phyloP scores from a whole-genome alignment of 176 grass and related monocot genomes.

The Oryza rufipogon region DNA sequence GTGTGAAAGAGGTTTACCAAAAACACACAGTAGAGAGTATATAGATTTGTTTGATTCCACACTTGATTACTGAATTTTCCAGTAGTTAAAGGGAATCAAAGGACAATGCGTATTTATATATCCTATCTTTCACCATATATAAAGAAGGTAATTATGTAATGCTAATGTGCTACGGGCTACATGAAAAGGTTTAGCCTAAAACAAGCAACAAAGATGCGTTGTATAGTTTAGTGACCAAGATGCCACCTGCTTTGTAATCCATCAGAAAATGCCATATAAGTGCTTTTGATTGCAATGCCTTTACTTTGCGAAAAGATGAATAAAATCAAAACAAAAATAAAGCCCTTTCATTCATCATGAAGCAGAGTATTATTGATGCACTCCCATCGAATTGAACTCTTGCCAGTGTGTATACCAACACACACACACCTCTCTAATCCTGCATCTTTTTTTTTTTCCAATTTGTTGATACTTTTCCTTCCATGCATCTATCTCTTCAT shows the following conservation, averaged over 20 bases:
- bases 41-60: not conserved
- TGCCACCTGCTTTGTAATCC: conserved; percentile 21
- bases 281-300: conserved; percentile 52
- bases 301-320: conserved; percentile 51
- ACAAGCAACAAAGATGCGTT: conserved; percentile 29
- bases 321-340: conserved; percentile 42
- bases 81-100: not conserved
- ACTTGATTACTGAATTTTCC: not conserved
- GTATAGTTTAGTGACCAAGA: conserved; percentile 14
- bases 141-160: not conserved
- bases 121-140: not conserved
- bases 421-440: not conserved
- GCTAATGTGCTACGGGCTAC: not conserved
- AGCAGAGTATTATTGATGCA: conserved; percentile 5
- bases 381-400: not conserved
- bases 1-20: not conserved
- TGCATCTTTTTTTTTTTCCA: not conserved
- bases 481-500: not conserved
- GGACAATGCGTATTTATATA: not conserved
- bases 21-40: too few relatives aligned
- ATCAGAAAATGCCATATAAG: conserved; percentile 50
- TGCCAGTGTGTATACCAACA: conserved; percentile 1
- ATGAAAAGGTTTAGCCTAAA: conserved; percentile 26
- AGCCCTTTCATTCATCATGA: conserved; percentile 41
- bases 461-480: conserved; percentile 43